phyloP scores from a whole-genome alignment of 2,329 filamentous ascomycete genomes.

The Colletotrichum limetticola region DNA sequence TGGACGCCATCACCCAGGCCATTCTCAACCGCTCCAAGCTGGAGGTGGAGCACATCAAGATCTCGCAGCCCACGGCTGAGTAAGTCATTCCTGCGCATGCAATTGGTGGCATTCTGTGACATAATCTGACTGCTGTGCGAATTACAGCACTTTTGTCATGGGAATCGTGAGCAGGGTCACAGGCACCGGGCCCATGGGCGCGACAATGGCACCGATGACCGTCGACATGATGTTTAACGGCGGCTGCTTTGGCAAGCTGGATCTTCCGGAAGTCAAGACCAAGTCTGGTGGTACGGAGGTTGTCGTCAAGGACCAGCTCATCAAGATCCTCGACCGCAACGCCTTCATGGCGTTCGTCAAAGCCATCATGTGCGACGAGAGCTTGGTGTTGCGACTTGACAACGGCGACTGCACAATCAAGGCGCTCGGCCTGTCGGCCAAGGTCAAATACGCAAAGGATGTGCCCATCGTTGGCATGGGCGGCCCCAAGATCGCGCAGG shows the following conservation, averaged over 20 bases:
- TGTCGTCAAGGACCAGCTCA: conserved; percentile 40
- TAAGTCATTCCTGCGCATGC: conserved; percentile 36
- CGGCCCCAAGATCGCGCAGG: conserved; percentile 37
- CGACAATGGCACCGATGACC: conserved; percentile 43
- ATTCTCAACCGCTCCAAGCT: conserved; percentile 42
- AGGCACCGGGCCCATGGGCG: conserved; percentile 44
- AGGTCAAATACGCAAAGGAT: conserved; percentile 42
- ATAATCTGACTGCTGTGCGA: conserved; percentile 10
- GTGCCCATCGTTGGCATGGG: conserved; percentile 43
- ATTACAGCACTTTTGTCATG: conserved; percentile 43
- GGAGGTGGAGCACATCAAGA: conserved; percentile 43
- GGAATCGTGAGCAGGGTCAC: conserved; percentile 44
- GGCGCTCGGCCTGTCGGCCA: conserved; percentile 39
- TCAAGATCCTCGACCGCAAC: conserved; percentile 43
- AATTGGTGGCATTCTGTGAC: not conserved
- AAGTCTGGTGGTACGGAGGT: conserved; percentile 42
- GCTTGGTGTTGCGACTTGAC: conserved; percentile 43
- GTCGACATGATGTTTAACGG: conserved; percentile 45
- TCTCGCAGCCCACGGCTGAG: conserved; percentile 44
- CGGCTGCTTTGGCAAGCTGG: conserved; percentile 43
- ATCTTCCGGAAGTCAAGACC: conserved; percentile 43
- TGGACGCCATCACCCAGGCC: conserved; percentile 43
- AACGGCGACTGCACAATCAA: conserved; percentile 42
- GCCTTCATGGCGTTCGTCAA: conserved; percentile 45
- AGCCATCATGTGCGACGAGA: conserved; percentile 42